Evolutionary conservation across 805 yeast species (phyloP).

Genomic region (Nakazawaea sp.): DNA sequence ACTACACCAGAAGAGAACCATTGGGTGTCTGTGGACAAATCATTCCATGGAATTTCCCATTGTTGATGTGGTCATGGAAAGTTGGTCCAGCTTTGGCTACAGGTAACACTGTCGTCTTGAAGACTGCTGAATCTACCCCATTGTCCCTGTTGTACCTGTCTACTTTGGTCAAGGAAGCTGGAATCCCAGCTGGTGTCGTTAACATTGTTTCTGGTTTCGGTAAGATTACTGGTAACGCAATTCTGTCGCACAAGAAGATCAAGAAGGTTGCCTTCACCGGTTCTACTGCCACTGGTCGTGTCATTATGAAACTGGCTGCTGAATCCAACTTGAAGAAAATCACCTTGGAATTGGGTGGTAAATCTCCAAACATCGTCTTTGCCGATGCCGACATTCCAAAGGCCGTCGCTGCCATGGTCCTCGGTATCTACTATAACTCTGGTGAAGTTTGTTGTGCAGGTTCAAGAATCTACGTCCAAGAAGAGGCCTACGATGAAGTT

Average conservation of each 20-base stretch:
- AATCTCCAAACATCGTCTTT: slow-evolving; percentile 81
- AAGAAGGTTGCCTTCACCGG: slow-evolving; percentile 95
- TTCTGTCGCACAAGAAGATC: slow-evolving; percentile 70
- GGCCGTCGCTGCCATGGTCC: slow-evolving; percentile 60
- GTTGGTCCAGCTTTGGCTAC: slow-evolving; percentile 89
- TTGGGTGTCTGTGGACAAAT: slow-evolving; percentile 94
- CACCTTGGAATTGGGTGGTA: slow-evolving; percentile 84
- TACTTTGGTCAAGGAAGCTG: slow-evolving; percentile 67
- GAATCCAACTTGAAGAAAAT: slow-evolving; percentile 66
- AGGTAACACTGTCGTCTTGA: slow-evolving; percentile 83
- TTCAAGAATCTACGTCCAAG: slow-evolving; percentile 80
- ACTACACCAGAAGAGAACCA: slow-evolving; percentile 82
- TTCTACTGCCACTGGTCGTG: slow-evolving; percentile 80
- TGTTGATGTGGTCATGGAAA: slow-evolving; percentile 93
- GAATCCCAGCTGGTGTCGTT: slow-evolving; percentile 87
- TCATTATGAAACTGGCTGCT: slow-evolving; percentile 67
- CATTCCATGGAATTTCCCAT: slow-evolving; percentile 96
- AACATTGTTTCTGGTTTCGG: slow-evolving; percentile 88
- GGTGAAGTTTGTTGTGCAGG: slow-evolving; percentile 95
- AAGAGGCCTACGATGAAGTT: slow-evolving; percentile 61
- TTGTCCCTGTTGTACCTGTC: slow-evolving; percentile 77
- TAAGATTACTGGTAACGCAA: slow-evolving; percentile 73
- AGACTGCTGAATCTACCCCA: slow-evolving; percentile 91
- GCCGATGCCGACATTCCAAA: slow-evolving; percentile 63
- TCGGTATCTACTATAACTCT: slow-evolving; percentile 80